Evolutionary conservation across 352 stramenopile species (phyloP), one percentile per base, ranked within the genome.

Genomic region (Thalassiosira livingstoniorum): DNA sequence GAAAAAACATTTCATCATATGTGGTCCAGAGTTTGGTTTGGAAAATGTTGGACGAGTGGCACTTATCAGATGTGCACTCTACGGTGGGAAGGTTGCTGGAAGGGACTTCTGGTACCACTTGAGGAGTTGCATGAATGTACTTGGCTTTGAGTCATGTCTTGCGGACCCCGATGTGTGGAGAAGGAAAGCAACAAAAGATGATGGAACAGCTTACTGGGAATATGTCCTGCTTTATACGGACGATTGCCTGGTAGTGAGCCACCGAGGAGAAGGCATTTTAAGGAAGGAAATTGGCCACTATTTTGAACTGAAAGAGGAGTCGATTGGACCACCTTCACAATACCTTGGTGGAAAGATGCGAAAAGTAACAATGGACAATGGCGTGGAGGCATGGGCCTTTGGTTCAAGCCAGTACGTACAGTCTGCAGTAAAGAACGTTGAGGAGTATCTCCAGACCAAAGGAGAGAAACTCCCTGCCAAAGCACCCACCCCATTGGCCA

Each of bases 141-240:
- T n/a, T n/a, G n/a, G n/a, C n/a, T n/a, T n/a, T n/a, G n/a, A n/a
- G n/a, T n/a, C n/a, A n/a, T n/a, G n/a, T n/a, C n/a, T n/a, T n/a
- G n/a, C n/a, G n/a, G n/a, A n/a, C n/a, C n/a, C n/a, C n/a, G n/a
- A n/a, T n/a, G n/a, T n/a, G n/a, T n/a, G n/a, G n/a, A n/a, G n/a
- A n/a, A n/a, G n/a, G n/a, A n/a, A n/a, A n/a, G n/a, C n/a, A n/a
- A n/a, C n/a, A n/a, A n/a, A n/a, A n/a, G n/a, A n/a, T n/a, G n/a
- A n/a, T n/a, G n/a, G n/a, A n/a, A n/a, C n/a, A n/a, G n/a, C n/a
- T n/a, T n/a, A 88, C 63, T 87, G 82, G 63, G 39, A 45, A 0
- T 91, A 91, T 65, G 69, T 87, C 15, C 27, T 90, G 4, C 62
- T 18, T 21, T 87, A 90, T 73, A 64, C 83, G 65, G 83, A 90